Percentiles rank a stretch among this genome's conserved stretches.
These are phyloP conservation scores for Ophiocordyceps robertsii DNA, from an alignment of 2,329 filamentous ascomycete genomes.

Conservation along the genomic window DNA sequence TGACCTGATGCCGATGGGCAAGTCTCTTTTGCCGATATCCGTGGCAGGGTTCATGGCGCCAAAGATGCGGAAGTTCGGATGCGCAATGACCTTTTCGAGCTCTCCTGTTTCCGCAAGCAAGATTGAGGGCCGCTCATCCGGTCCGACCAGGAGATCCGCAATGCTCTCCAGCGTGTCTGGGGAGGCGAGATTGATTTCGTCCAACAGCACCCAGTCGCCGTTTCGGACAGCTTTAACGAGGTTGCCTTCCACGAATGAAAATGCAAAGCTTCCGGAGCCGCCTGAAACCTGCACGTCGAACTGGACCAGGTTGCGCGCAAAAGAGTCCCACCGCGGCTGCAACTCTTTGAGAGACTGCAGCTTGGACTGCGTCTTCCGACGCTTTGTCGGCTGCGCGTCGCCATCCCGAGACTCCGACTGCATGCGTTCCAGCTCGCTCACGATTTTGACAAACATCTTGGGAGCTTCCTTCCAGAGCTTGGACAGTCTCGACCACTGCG, in stretches of 20 bases:
- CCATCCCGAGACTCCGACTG: constrained; percentile 19
- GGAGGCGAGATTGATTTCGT: constrained; percentile 94
- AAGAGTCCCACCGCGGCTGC: constrained; percentile 63
- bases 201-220: constrained; percentile 90
- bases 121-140: constrained; percentile 62
- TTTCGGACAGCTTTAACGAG: constrained; percentile 93
- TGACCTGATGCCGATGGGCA: constrained; percentile 77
- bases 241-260: constrained; percentile 92
- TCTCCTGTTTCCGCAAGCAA: constrained; percentile 87
- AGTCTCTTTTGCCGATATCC: constrained; percentile 88
- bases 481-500: constrained; percentile 77
- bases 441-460: constrained; percentile 66
- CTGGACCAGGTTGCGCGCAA: constrained; percentile 59
- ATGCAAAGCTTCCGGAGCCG: constrained; percentile 67
- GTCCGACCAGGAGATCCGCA: constrained; percentile 70
- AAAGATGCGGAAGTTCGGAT: constrained; percentile 90
- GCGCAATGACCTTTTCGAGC: constrained; percentile 77
- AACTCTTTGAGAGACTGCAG: constrained; percentile 47
- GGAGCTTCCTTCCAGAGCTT: constrained; percentile 82
- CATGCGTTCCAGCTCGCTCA: constrained; percentile 38
- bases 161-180: constrained; percentile 92
- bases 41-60: constrained; percentile 99
- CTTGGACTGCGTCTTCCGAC: constrained; percentile 51
- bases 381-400: constrained; percentile 52
- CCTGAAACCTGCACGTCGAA: constrained; percentile 70